Conservation (phyloP, 1,284 basidiomycete species). For the Entoloma clypeatum region DNA sequence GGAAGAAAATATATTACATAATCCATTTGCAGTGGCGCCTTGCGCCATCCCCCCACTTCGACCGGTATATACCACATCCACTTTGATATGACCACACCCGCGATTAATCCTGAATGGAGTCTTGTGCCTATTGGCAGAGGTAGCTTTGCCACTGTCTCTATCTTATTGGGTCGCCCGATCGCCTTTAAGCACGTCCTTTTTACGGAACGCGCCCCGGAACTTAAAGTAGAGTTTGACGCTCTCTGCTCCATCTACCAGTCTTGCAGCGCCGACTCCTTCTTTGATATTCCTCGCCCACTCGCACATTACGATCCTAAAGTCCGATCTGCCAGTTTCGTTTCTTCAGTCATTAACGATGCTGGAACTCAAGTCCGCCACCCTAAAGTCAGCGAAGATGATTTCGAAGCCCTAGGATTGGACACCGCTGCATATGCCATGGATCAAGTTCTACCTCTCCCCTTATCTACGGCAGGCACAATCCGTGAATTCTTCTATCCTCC, state of each 20-base stretch:
- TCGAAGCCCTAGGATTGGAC: constrained; percentile 9
- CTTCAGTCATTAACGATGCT: constrained; percentile 1
- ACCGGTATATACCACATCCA: no score
- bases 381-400: constrained; percentile 11
- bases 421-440: constrained; percentile 19
- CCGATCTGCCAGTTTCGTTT: constrained; percentile 11
- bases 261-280: constrained; percentile 10
- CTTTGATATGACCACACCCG: no score
- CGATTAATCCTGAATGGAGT: no score
- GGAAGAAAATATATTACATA: no score
- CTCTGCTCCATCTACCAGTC: constrained; percentile 9
- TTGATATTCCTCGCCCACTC: constrained; percentile 15
- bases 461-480: constrained; percentile 5
- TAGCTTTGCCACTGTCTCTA: constrained; percentile 19
- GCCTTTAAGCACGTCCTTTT: constrained; percentile 18
- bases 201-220: constrained; percentile 1
- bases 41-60: no score
- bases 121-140: constrained; percentile 21
- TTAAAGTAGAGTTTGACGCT: constrained; percentile 10
- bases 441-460: constrained; percentile 16
- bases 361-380: constrained; percentile 3
- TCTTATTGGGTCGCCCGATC: constrained; percentile 15
- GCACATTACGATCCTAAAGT: constrained; percentile 16
- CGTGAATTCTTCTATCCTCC: constrained; percentile 17
- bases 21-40: no score